These are phyloP conservation scores for Salix caprea DNA, from an alignment of 345 rosid species.

Conservation along the genomic window DNA sequence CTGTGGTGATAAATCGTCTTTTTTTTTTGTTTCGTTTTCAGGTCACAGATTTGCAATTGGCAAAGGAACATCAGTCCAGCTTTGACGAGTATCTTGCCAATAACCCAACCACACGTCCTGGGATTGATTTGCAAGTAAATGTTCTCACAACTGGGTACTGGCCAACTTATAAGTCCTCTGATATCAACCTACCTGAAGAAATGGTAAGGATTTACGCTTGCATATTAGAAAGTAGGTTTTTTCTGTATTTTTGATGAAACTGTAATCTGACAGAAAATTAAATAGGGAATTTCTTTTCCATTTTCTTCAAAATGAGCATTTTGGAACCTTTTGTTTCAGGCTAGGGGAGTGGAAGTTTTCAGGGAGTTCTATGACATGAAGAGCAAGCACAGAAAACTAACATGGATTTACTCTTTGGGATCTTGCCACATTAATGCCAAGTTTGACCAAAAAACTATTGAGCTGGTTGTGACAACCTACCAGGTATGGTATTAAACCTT, in stretches of 20 bases:
- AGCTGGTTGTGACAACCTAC: slow-evolving; percentile 63
- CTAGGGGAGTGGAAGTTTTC: slow-evolving; percentile 63
- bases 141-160: slow-evolving; percentile 90
- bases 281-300: background rate
- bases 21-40: slow-evolving; percentile 11
- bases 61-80: slow-evolving; percentile 69
- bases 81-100: slow-evolving; percentile 65
- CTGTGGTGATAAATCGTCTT: background rate
- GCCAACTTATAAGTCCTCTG: slow-evolving; percentile 85
- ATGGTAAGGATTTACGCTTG: slow-evolving; percentile 44
- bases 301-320: background rate
- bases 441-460: slow-evolving; percentile 60
- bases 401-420: slow-evolving; percentile 69
- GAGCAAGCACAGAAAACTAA: slow-evolving; percentile 63
- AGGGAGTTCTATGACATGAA: slow-evolving; percentile 56
- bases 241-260: background rate
- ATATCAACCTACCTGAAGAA: slow-evolving; percentile 73
- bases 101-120: slow-evolving; percentile 57
- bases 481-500: slow-evolving; percentile 47
- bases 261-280: background rate
- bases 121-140: slow-evolving; percentile 71
- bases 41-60: slow-evolving; percentile 83
- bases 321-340: slow-evolving; percentile 36
- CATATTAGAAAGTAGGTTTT: background rate
- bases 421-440: slow-evolving; percentile 53